A percentile compares a stretch with the other conserved stretches of the same genome.
These are phyloP conservation scores for Gynostemma pentaphyllum DNA, from an alignment of 306 rosid genomes.

Conservation along the genomic window DNA sequence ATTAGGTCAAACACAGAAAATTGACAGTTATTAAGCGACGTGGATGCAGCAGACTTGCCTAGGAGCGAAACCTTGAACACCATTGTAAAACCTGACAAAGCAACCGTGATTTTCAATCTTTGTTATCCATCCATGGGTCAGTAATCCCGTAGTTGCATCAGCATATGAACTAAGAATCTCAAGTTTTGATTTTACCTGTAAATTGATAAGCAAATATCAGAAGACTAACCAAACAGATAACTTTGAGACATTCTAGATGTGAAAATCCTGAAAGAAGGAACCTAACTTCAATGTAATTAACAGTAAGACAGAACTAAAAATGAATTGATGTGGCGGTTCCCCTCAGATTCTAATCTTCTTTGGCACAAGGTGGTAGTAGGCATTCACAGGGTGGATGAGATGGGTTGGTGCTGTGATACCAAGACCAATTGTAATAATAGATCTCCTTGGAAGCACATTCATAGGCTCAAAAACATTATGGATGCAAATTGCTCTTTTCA, in stretches of 20 bases:
- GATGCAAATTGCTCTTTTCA: too few relatives aligned
- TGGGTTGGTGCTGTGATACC: too few relatives aligned
- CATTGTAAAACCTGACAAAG: constrained; percentile 83
- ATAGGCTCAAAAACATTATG: too few relatives aligned
- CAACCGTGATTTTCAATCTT: constrained; percentile 87
- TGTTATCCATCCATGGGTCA: constrained; percentile 96
- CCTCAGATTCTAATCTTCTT: too few relatives aligned
- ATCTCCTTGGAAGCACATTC: too few relatives aligned
- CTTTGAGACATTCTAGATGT: not conserved
- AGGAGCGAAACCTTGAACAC: constrained; percentile 88
- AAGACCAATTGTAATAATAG: too few relatives aligned
- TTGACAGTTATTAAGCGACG: not conserved
- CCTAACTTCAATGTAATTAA: not conserved
- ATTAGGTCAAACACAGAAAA: not conserved
- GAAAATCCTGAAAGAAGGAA: not conserved
- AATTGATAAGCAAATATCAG: constrained; percentile 17
- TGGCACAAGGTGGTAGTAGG: too few relatives aligned
- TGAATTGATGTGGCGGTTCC: too few relatives aligned
- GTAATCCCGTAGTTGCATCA: constrained; percentile 67
- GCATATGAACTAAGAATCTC: constrained; percentile 63
- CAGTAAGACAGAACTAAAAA: not conserved
- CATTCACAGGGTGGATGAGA: too few relatives aligned
- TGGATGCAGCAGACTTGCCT: constrained; percentile 41
- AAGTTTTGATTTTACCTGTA: constrained; percentile 81
- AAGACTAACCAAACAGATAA: constrained; percentile 5